phyloP scores from a whole-genome alignment of 2,329 filamentous ascomycete species.

The Fonsecaea pedrosoi region DNA sequence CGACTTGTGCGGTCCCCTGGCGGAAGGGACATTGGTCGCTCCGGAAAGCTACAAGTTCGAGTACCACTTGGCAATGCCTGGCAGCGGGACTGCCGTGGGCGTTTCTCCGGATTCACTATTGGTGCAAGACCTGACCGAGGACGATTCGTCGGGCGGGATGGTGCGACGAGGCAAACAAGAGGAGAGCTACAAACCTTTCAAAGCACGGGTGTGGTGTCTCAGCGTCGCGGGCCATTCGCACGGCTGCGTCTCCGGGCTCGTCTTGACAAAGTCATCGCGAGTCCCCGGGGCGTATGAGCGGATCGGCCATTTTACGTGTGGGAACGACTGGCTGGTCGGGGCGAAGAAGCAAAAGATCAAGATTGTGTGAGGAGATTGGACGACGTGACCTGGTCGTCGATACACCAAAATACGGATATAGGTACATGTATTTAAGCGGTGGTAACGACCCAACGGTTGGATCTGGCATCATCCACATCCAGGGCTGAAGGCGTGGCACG shows the following conservation, averaged over 20 bases:
- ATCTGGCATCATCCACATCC: too few species aligned
- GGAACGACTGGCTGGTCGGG: neutral
- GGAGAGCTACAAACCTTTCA: neutral
- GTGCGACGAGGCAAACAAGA: neutral
- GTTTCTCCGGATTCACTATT: neutral
- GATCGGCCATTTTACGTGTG: neutral
- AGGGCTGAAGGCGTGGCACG: too few species aligned
- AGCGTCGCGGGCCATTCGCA: neutral
- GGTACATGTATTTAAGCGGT: too few species aligned
- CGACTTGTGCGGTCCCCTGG: neutral
- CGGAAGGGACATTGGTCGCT: neutral
- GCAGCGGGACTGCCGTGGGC: neutral
- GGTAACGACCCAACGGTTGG: too few species aligned
- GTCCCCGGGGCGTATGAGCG: neutral
- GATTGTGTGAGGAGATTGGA: neutral
- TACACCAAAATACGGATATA: too few species aligned
- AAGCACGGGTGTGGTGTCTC: neutral
- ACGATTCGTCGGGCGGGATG: neutral
- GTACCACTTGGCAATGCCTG: neutral
- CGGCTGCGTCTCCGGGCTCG: conserved; percentile 1
- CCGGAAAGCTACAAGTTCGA: neutral
- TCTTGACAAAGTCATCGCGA: neutral
- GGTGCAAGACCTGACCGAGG: neutral
- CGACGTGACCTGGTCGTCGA: neutral
- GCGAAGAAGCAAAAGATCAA: neutral